These are phyloP conservation scores for Cucumis melo DNA, from an alignment of 306 rosid genomes.

Conservation along the genomic window DNA sequence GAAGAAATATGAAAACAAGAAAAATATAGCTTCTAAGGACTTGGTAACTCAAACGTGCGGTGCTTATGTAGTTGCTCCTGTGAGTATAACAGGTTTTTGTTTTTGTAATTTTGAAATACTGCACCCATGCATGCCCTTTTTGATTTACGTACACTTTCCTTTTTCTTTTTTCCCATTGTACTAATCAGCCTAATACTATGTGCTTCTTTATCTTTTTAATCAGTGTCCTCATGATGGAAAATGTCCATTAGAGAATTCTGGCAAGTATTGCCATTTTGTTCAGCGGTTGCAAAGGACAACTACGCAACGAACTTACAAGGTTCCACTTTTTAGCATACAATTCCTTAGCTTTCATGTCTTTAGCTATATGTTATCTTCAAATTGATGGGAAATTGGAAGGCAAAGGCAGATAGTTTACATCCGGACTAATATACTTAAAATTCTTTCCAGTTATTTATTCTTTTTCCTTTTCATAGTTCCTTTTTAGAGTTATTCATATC, in stretches of 20 bases:
- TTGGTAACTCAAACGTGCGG: conserved; percentile 45
- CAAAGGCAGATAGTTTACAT: background rate
- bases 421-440: background rate
- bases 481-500: background rate
- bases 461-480: background rate
- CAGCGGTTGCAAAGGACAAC: conserved; percentile 94
- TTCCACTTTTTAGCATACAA: conserved; percentile 16
- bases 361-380: background rate
- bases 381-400: conserved; percentile 3
- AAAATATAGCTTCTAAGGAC: conserved; percentile 39
- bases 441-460: background rate
- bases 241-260: conserved; percentile 73
- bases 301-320: conserved; percentile 79
- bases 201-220: conserved; percentile 16
- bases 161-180: background rate
- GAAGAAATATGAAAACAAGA: conserved; percentile 36
- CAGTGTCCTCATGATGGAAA: conserved; percentile 94
- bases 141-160: background rate
- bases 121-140: background rate
- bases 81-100: conserved; percentile 28
- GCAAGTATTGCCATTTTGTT: conserved; percentile 86
- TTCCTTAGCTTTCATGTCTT: background rate
- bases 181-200: background rate
- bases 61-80: conserved; percentile 83
- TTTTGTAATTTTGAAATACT: background rate